A percentile compares a stretch with the other conserved stretches of the same genome.
Evolutionary conservation across 2,329 filamentous ascomycete species (phyloP).

Genomic region (Grosmannia penicillata): DNA sequence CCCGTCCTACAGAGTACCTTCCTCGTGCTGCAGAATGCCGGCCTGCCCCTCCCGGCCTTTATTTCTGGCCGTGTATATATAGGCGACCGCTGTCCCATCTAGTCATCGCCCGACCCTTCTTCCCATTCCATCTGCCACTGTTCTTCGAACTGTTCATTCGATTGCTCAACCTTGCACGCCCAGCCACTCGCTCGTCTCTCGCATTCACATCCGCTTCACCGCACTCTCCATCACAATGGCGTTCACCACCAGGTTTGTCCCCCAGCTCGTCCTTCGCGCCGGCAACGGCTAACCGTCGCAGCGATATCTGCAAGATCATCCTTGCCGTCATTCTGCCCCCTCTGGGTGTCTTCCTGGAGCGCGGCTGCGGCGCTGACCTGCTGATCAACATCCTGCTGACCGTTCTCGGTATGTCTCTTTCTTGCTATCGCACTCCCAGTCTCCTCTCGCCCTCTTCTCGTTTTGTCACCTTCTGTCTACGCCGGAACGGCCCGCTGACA

Average conservation of each 20-base stretch:
- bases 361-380: slow-evolving; percentile 73
- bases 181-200: not conserved
- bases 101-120: too few species aligned
- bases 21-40: too few species aligned
- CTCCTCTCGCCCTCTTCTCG: not conserved
- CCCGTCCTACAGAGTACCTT: too few species aligned
- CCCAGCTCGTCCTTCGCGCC: too few species aligned
- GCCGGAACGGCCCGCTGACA: not conserved
- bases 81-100: too few species aligned
- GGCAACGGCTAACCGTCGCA: slow-evolving; percentile 8
- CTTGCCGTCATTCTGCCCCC: slow-evolving; percentile 82
- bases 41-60: too few species aligned
- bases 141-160: too few species aligned
- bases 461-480: not conserved
- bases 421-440: not conserved
- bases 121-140: too few species aligned
- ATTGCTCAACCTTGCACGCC: too few species aligned
- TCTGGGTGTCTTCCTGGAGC: slow-evolving; percentile 87
- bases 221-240: slow-evolving; percentile 29
- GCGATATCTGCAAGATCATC: slow-evolving; percentile 54
- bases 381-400: slow-evolving; percentile 89
- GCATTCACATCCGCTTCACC: not conserved
- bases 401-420: slow-evolving; percentile 40
- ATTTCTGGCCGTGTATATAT: too few species aligned
- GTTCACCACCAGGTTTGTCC: slow-evolving; percentile 38